Base-by-base conservation (phyloP, 164 flowering plant genomes). In the Vitis rotundifolia region DNA sequence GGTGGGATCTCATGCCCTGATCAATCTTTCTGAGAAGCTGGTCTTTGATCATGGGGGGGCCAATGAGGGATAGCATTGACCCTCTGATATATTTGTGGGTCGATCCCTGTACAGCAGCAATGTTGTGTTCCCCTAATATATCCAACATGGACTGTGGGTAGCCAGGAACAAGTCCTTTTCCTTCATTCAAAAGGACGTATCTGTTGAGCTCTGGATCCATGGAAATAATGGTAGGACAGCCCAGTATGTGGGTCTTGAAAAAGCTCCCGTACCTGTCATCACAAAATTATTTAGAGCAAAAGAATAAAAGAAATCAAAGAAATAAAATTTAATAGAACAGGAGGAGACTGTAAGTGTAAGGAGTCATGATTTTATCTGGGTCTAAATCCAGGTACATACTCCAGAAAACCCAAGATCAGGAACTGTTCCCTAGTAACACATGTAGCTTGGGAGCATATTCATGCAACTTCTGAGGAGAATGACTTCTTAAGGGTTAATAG, bases 141-240 rank as follows among this genome's bases (percentile, higher is more conserved):
- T 90, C 97, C 28, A 93, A 68, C 97, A 91, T 91, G 68, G 98
- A 93, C 57, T 90, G 88, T 15, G 99, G 99, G 80, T 95, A 95
- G 6, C 99, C 99, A 61, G 99, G 96, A 68, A 95, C 84, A 49
- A 95, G 81, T 4, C 99, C 99, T 80, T 91, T 91, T 37, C 84
- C 77, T 79, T 95, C 99, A 75, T 90, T 95, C 90, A 89, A 66
- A 4, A 95, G 86, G 7, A 95, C 90, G 80, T 83, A 89, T 77
- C 88, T 81, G 82, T 95, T 95, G 18, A 93, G 70, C 74, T 91
- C 99, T 73, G 98, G 93, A 80, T 95, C 98, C 99, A 93, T 90
- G 53, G 97, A 95, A 13, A 93, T 86, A 52, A 95, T 69, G 31
- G 97, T 88, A 14, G 99, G 99, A 53, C 91, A 93, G 0, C 99